These are phyloP conservation scores for Veloboletus limbatus DNA, from an alignment of 1,284 basidiomycete species.

Conservation along the genomic window DNA sequence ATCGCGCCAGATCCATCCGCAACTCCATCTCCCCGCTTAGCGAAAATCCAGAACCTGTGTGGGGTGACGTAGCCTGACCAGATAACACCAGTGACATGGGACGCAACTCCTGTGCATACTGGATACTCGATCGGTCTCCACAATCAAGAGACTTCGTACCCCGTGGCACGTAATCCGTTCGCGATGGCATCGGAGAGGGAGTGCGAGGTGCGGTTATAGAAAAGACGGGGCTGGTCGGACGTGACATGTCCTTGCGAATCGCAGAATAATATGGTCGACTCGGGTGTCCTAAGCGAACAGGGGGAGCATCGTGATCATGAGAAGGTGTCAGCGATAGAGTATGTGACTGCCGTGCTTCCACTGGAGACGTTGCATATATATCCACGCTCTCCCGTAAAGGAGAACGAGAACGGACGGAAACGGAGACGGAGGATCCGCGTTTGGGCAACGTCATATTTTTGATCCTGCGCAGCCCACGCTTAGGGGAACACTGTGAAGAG, in stretches of 20 bases:
- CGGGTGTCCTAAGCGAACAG: conserved; percentile 49
- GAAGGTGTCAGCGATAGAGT: conserved; percentile 20
- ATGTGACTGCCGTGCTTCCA: conserved; percentile 21
- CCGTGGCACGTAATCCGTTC: conserved; percentile 26
- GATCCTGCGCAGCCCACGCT: conserved; percentile 40
- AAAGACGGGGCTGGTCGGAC: conserved; percentile 36
- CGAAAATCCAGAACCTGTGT: conserved; percentile 42
- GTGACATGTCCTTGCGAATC: conserved; percentile 56
- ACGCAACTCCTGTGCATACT: conserved; percentile 23
- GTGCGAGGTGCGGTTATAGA: conserved; percentile 24
- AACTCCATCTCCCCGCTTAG: conserved; percentile 59
- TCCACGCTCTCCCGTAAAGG: conserved; percentile 24
- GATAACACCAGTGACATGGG: conserved; percentile 35
- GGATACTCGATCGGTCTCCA: conserved; percentile 24
- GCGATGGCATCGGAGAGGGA: conserved; percentile 26
- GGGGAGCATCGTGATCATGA: conserved; percentile 25
- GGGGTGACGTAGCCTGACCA: conserved; percentile 20
- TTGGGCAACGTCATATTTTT: conserved; percentile 37
- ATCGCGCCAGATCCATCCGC: conserved; percentile 51
- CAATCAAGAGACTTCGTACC: conserved; percentile 34
- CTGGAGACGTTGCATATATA: conserved; percentile 14
- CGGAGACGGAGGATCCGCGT: conserved; percentile 40
- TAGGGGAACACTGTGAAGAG: conserved; percentile 27
- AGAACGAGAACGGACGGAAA: conserved; percentile 38
- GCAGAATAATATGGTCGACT: conserved; percentile 60